These are phyloP conservation scores for Saturnispora mendoncae DNA, from an alignment of 805 yeast genomes.

Conservation along the genomic window DNA sequence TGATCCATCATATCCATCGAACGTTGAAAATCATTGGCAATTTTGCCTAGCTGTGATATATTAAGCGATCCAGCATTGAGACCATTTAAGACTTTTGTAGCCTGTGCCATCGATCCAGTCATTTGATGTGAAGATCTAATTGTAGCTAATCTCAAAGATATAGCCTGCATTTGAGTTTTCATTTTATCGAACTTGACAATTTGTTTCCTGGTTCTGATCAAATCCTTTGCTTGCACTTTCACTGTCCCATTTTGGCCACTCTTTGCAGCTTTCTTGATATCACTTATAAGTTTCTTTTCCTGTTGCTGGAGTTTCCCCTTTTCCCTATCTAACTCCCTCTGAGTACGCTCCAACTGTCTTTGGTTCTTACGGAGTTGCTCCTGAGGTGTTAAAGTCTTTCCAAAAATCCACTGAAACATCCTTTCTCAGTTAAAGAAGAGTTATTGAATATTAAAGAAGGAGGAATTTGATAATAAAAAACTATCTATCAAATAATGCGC, in stretches of 20 bases:
- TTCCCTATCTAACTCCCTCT: slow-evolving; percentile 86
- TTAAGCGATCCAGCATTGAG: slow-evolving; percentile 82
- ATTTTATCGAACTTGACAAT: slow-evolving; percentile 82
- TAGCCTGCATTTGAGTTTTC: slow-evolving; percentile 95
- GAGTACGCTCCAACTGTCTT: slow-evolving; percentile 88
- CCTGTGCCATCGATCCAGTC: slow-evolving; percentile 92
- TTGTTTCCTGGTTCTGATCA: slow-evolving; percentile 78
- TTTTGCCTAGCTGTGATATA: slow-evolving; percentile 76
- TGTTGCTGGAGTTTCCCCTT: slow-evolving; percentile 78
- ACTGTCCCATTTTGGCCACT: slow-evolving; percentile 83
- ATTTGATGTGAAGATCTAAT: slow-evolving; percentile 91
- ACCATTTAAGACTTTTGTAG: slow-evolving; percentile 72
- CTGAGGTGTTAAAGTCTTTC: slow-evolving; percentile 87
- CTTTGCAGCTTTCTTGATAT: slow-evolving; percentile 87
- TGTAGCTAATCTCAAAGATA: slow-evolving; percentile 81
- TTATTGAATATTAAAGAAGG: not conserved
- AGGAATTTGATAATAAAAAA: no score
- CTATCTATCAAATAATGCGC: not conserved
- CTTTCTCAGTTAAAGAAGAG: not conserved
- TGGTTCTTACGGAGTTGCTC: slow-evolving; percentile 93
- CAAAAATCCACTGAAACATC: slow-evolving; percentile 92
- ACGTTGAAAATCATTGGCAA: slow-evolving; percentile 90
- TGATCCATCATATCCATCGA: slow-evolving; percentile 97
- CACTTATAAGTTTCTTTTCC: slow-evolving; percentile 78
- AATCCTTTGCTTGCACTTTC: slow-evolving; percentile 91